Base-by-base conservation (phyloP, 768 basidiomycete species). In the Aureoboletus auriporus region DNA sequence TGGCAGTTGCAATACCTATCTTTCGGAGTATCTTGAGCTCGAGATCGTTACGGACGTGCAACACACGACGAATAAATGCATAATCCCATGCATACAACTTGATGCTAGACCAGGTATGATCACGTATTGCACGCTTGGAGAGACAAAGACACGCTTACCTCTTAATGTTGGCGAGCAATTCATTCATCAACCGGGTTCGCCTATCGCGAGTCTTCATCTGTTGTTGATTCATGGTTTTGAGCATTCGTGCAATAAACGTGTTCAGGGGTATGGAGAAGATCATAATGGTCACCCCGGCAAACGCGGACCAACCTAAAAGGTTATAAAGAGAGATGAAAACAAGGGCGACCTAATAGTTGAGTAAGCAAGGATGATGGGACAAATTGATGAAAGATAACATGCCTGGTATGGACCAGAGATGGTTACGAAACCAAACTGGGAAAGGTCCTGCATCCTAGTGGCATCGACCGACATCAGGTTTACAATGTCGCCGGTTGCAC, bases 71-170 rank as follows among this genome's bases (percentile, higher is more conserved):
- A 26, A 89, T 77, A 61, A 98, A 97, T 5, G 89, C 86, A 57
- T 85, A 80, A 69, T 98, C 95, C 95, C 95, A 98, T 4, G 89
- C n/a, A 66, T 94, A 95, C 5, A 93, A 70, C 63, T 93, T 92
- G 64, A 93, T 90, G 54, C 88, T 89, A 50, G 10, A n/a, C n/a
- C 0, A 23, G n/a, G 16, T 6, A 38, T 56, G 33, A 44, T 49
- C 30, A 11, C 11, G 4, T 2, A 6, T 20, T 8, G 12, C 5
- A 31, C 7, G 0, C 4, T 9, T 4, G 2, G 30, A n/a, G n/a
- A n/a, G 14, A 42, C 27, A 11, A 28, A n/a, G 35, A 12, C 23
- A 14, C 13, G 23, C 52, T 40, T 36, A 81, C 85, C 84, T 90
- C 62, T 87, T 86, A 60, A 98, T 96, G 61, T 95, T 96, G 49